Percentiles rank a stretch among this genome's conserved stretches.
Conservation (phyloP, 1,139 yeast species). For the Casaregolazyma suthepensis region DNA sequence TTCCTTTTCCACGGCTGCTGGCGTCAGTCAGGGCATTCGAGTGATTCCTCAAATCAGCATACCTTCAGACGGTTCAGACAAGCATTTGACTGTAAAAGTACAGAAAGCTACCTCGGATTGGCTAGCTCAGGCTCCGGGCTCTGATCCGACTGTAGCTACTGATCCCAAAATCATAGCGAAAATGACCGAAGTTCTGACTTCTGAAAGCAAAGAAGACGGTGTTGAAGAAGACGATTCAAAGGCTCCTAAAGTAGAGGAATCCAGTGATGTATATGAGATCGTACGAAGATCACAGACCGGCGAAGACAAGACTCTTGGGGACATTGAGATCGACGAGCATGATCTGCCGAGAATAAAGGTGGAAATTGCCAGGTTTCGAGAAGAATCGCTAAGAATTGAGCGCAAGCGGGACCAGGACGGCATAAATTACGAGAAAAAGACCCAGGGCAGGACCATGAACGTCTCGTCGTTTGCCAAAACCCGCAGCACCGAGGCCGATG, state of each 20-base stretch:
- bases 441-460: conserved; percentile 15
- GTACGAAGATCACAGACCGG: conserved; percentile 2
- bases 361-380: conserved; percentile 31
- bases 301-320: conserved; percentile 10
- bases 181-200: background rate
- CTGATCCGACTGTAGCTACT: conserved; percentile 4
- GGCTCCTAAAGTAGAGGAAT: conserved; percentile 1
- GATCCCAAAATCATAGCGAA: conserved; percentile 7
- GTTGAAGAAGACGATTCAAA: background rate
- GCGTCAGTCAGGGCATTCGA: conserved; percentile 21
- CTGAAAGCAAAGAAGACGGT: background rate
- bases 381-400: conserved; percentile 26
- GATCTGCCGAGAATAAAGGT: conserved; percentile 26
- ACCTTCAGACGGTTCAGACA: background rate
- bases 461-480: conserved; percentile 2
- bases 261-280: conserved; percentile 8
- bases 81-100: background rate
- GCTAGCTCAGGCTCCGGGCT: conserved; percentile 3
- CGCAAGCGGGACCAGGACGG: conserved; percentile 20
- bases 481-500: background rate
- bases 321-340: conserved; percentile 16
- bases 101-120: conserved; percentile 3
- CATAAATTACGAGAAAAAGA: conserved; percentile 20
- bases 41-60: conserved; percentile 21
- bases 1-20: conserved; percentile 18